These are phyloP conservation scores for Neurospora sp. DNA, from an alignment of 495 filamentous ascomycete species.

Conservation along the genomic window DNA sequence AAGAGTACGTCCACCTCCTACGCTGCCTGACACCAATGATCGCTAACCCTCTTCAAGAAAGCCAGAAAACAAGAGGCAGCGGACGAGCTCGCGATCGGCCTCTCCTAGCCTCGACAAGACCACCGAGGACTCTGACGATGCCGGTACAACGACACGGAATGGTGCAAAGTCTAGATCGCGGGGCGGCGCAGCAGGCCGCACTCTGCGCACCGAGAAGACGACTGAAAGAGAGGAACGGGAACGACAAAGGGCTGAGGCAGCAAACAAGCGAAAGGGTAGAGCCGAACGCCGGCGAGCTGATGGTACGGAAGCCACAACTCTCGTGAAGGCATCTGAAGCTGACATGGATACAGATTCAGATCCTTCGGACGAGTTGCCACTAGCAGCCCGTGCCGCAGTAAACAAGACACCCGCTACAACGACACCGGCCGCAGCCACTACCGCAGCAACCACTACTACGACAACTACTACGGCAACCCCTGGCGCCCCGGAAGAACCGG, in stretches of 20 bases:
- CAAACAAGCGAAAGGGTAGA: slow-evolving; percentile 62
- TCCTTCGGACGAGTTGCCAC: slow-evolving; percentile 46
- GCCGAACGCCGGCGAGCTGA: slow-evolving; percentile 64
- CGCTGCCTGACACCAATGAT: neutral
- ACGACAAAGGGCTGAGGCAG: slow-evolving; percentile 55
- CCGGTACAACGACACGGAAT: slow-evolving; percentile 37
- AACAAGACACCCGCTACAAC: slow-evolving; percentile 16
- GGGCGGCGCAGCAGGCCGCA: slow-evolving; percentile 46
- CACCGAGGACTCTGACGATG: slow-evolving; percentile 63
- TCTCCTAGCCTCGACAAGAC: slow-evolving; percentile 38
- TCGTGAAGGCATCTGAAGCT: slow-evolving; percentile 20
- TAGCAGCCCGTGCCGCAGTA: slow-evolving; percentile 32
- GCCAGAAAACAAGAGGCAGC: slow-evolving; percentile 52
- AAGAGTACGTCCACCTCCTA: slow-evolving; percentile 56
- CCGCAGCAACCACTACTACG: slow-evolving; percentile 9
- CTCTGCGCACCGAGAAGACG: slow-evolving; percentile 55
- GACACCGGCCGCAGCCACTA: slow-evolving; percentile 8
- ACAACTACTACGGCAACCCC: slow-evolving; percentile 3
- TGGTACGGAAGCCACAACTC: slow-evolving; percentile 42
- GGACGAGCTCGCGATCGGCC: slow-evolving; percentile 64
- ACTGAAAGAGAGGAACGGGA: slow-evolving; percentile 63
- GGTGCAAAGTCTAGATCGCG: slow-evolving; percentile 52
- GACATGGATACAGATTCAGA: slow-evolving; percentile 43
- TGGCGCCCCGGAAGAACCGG: slow-evolving; percentile 13
- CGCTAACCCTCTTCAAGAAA: slow-evolving; percentile 29